A percentile compares a stretch with the other conserved stretches of the same genome.
phyloP scores from a whole-genome alignment of 371 early-diverging fungal genomes.

The Apophysomyces trapeziformis region DNA sequence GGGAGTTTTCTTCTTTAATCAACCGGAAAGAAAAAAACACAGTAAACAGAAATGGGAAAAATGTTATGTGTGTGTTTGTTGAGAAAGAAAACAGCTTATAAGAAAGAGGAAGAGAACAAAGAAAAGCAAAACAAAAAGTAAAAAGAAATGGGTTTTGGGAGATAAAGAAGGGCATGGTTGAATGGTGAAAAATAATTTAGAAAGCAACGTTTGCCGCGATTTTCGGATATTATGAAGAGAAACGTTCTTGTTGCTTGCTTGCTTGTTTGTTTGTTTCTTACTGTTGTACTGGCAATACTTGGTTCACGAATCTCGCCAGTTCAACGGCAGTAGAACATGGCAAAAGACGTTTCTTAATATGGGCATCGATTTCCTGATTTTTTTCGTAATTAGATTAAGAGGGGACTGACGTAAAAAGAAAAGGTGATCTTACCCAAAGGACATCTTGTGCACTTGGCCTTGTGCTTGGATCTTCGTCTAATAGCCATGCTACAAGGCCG shows the following conservation, averaged over 20 bases:
- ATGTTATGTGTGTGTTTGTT: too few relatives aligned
- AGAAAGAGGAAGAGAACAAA: not conserved
- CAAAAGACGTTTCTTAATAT: slow-evolving; percentile 38
- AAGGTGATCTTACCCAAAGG: slow-evolving; percentile 9
- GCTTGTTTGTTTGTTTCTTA: not conserved
- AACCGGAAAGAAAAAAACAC: slow-evolving; percentile 2
- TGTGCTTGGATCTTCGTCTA: slow-evolving; percentile 44
- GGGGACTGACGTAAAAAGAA: not conserved
- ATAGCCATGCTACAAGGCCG: slow-evolving; percentile 52
- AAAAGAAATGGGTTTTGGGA: not conserved
- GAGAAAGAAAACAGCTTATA: slow-evolving; percentile 2
- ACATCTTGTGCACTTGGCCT: slow-evolving; percentile 50
- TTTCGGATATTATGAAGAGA: not conserved
- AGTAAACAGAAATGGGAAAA: not conserved
- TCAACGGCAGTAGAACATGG: slow-evolving; percentile 39
- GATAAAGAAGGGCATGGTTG: slow-evolving; percentile 18
- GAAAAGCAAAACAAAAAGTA: not conserved
- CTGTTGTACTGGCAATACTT: slow-evolving; percentile 24
- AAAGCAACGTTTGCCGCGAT: not conserved
- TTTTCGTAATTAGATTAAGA: too few relatives aligned
- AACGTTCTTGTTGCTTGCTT: too few relatives aligned
- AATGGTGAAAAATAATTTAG: slow-evolving; percentile 11
- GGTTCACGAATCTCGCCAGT: slow-evolving; percentile 37
- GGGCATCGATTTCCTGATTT: slow-evolving; percentile 40
- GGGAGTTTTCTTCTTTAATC: too few relatives aligned